Evolutionary conservation across 2,329 filamentous ascomycete species (phyloP), one percentile per base, ranked within the genome.

Genomic region (Rhynchosporium agropyri): DNA sequence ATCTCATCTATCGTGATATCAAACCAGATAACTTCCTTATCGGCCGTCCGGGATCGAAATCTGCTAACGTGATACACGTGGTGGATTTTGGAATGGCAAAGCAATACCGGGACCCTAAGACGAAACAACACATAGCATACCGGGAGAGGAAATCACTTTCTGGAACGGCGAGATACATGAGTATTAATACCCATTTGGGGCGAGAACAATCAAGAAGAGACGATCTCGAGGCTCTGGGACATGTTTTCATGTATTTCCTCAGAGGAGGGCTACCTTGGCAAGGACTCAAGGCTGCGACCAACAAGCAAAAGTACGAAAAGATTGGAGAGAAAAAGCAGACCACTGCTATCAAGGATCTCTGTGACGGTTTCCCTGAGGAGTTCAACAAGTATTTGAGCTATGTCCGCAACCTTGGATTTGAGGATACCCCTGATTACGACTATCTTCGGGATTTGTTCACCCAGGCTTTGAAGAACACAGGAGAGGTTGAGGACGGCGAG

Each of bases 261-360:
- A 82, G 87, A n/a, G 88, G 88, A 53, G 86, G 85, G 7, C 80
- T 90, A 60, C 87, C 88, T 42, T 90, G 88, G 87, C 87, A 90
- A 74, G 87, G 87, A 9, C 79, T 90, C 67, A 90, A 90, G 79
- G 87, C 87, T 75, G 87, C 86, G 36, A 89, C 87, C 53, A 89
- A 89, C 77, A 89, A 99, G 86, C 95, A 99, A 77, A 99, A 99
- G 81, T 99, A 99, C 76, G 95, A 99, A 80, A 98, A 98, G 84
- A 99, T 99, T 78, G 95, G 95, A 51, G 94, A 99, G 83, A 98
- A 99, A 89, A 99, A 99, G 83, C 95, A 98, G 81, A 97, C 94
- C 0, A 98, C 95, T 28, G 86, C 87, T 4, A 96, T 99, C 80
- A 97, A 97, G 81, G 95, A 99, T 73, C 86, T 99, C 15, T 98